Base-by-base conservation (phyloP, 768 basidiomycete genomes). In the Boletus tylopilopsis region DNA sequence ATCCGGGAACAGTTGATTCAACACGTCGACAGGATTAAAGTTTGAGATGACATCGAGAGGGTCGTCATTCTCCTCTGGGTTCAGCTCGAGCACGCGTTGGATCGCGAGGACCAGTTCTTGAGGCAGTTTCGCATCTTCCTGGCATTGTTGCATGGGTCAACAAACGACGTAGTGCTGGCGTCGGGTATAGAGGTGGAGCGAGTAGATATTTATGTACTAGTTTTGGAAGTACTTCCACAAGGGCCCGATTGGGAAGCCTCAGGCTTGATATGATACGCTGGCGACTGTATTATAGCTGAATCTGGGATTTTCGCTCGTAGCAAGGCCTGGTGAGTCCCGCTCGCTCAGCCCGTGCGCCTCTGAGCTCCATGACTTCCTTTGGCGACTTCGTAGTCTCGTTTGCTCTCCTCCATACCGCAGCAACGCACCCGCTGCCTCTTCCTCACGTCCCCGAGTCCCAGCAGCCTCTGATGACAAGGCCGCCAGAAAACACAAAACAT, bases 1-100 rank as follows among this genome's bases (percentile, higher is more conserved):
- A 68, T 91, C 77, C 1, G 90, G 90, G 60, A 94, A 90, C 57
- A 87, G 78, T 25, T 75, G 74, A 55, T 93, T 67, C 42, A 69
- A 59, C 38, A 82, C 72, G 47, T 76, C 73, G 9, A 80, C 68
- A 0, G 80, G 73, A 55, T 72, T 76, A 67, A 87, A 86, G 43
- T 76, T 75, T 4, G 82, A 75, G 40, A 85, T 65, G 34, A 70
- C 73, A 58, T 87, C 82, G 22, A 86, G 68, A 38, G 78, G 76
- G 63, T 86, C 84, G 30, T 71, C 69, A 15, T 67, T 62, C 12
- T 68, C 68, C 3, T 64, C 69, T 5, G 73, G 56, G 27, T 78
- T 69, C 27, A 82, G 61, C 45, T 87, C 78, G 4, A 91, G 73
- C 42, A 88, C 77, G 50, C 83, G 81, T 58, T 88, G 81, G 48